A percentile compares a stretch with the other conserved stretches of the same genome.
These are phyloP conservation scores for Entamoeba invadens DNA, from an alignment of 208 protist genomes.

Conservation along the genomic window DNA sequence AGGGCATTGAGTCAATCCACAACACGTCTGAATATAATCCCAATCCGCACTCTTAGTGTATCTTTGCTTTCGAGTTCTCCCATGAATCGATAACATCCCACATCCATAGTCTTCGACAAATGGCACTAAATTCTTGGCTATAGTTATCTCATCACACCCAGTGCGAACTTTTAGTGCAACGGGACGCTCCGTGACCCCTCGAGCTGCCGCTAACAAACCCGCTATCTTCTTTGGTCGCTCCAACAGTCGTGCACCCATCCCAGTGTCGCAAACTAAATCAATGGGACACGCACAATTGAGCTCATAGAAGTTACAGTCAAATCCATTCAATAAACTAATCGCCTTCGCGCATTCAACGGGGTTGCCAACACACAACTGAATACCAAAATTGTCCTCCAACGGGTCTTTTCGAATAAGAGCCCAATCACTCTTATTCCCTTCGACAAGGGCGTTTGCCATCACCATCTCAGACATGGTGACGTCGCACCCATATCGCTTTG, in stretches of 20 bases:
- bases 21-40: constrained; percentile 6
- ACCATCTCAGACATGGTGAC: constrained; percentile 27
- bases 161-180: background rate
- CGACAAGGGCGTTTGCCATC: constrained; percentile 1
- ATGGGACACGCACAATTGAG: constrained; percentile 5
- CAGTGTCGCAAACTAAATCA: background rate
- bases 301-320: background rate
- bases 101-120: background rate
- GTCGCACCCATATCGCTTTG: constrained; percentile 10
- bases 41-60: constrained; percentile 24
- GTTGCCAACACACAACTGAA: constrained; percentile 17
- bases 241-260: background rate
- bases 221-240: background rate
- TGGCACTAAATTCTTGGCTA: background rate
- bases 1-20: background rate
- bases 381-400: constrained; percentile 19
- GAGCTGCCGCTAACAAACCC: background rate
- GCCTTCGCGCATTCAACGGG: background rate
- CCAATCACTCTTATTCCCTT: constrained; percentile 9
- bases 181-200: background rate
- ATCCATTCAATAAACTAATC: background rate
- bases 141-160: background rate
- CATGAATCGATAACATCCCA: constrained; percentile 10
- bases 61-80: constrained; percentile 22
- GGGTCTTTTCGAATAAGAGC: constrained; percentile 13